A percentile compares a stretch with the other conserved stretches of the same genome.
phyloP scores from a whole-genome alignment of 345 rosid species.

The thale cress (Arabidopsis thaliana) region TAIR10.1 NC_003070.9:22239501-22240000 shows the following conservation, averaged over 20 bases:
- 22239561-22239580: not conserved
- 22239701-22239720: not conserved
- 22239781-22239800: not conserved
- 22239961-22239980: slow-evolving; percentile 29
- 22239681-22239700: not conserved
- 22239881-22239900: too few species aligned
- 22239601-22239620: not conserved
- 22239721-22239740: not conserved
- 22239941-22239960: not conserved
- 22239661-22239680: not conserved
- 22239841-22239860: not conserved
- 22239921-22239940: slow-evolving; percentile 21
- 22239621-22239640: not conserved
- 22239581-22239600: slow-evolving; percentile 26
- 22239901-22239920: not conserved
- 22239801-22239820: not conserved
- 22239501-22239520: slow-evolving; percentile 5
- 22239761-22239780: not conserved
- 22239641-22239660: slow-evolving; percentile 19
- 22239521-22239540: not conserved
- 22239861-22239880: not conserved
- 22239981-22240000: slow-evolving; percentile 4
- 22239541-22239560: not conserved
- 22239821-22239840: not conserved
- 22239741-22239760: slow-evolving; percentile 1